phyloP scores from a whole-genome alignment of 1,139 yeast species.

The Geotrichum macrosporum region DNA sequence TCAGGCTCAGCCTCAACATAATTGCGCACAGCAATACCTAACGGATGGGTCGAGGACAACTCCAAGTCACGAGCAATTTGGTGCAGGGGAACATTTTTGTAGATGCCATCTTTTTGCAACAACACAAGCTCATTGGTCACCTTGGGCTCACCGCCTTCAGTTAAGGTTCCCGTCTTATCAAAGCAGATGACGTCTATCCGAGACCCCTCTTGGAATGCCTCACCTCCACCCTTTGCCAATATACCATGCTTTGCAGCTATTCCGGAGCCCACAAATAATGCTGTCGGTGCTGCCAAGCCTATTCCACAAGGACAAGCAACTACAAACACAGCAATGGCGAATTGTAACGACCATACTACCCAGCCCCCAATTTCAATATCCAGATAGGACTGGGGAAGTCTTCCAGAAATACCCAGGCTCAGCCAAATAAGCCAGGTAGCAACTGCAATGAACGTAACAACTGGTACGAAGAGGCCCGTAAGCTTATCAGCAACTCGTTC shows the following conservation, averaged over 20 bases:
- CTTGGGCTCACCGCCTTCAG: slow-evolving; percentile 52
- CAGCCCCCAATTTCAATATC: slow-evolving; percentile 70
- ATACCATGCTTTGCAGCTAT: slow-evolving; percentile 78
- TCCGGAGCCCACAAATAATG: slow-evolving; percentile 86
- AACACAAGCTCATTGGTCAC: slow-evolving; percentile 48
- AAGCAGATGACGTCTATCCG: slow-evolving; percentile 48
- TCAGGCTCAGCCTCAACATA: slow-evolving; percentile 38
- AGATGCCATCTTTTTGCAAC: slow-evolving; percentile 22
- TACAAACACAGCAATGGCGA: slow-evolving; percentile 74
- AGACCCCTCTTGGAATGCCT: slow-evolving; percentile 75
- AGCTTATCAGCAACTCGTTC: slow-evolving; percentile 67
- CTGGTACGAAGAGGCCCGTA: slow-evolving; percentile 70
- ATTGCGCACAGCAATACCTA: slow-evolving; percentile 54
- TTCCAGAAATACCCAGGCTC: slow-evolving; percentile 51
- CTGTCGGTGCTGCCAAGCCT: slow-evolving; percentile 90
- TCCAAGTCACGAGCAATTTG: slow-evolving; percentile 61
- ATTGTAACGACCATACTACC: slow-evolving; percentile 72
- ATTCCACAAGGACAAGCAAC: slow-evolving; percentile 93
- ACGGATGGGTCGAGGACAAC: slow-evolving; percentile 63
- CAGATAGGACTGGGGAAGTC: slow-evolving; percentile 51
- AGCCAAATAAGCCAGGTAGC: slow-evolving; percentile 69
- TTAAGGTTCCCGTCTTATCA: slow-evolving; percentile 51
- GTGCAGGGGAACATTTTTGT: slow-evolving; percentile 28
- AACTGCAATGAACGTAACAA: slow-evolving; percentile 57
- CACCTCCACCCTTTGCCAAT: slow-evolving; percentile 75